Base-by-base conservation (phyloP, 2,329 filamentous ascomycete genomes). In the Ceratocystis huliohia region DNA sequence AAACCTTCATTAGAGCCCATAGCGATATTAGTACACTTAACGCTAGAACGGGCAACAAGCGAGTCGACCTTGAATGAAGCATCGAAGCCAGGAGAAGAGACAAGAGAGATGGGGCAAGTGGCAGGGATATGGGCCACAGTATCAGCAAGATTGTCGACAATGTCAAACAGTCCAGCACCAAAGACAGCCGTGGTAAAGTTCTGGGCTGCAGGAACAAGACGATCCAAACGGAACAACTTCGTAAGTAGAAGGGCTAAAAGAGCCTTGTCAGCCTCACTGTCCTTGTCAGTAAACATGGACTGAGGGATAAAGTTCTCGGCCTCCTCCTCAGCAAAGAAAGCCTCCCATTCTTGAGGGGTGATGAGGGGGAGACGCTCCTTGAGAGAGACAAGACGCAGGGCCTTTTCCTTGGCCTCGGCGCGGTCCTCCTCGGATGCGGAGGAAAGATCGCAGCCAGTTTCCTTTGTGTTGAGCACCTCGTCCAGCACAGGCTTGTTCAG, bases 41-140 rank as follows among this genome's bases (percentile, higher is more conserved):
- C 87, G 68, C 85, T 84, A 75, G 85, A 87, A 70, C 90, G 84
- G 76, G 96, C 90, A 37, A 97, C 95, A 65, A 99, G 81, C 69
- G 87, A 91, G 75, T 99, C 94, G 68, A 99, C 94, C 80, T 99
- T 99, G 85, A 97, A 99, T 74, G 91, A 96, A 65, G 95, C 95
- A 76, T 99, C 94, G 74, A 99, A 99, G 46, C 94, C 94, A 68
- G 93, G 91, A 72, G 88, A 96, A 5, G 94, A 99, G 72, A 93
- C 93, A 45, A 99, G 83, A 2, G 94, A 88, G 70, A 99, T 89
- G 8, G 94, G 94, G 1, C 90, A 86, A 41, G 86, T 89, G 37
- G 93, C 86, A 5, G 87, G 87, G 64, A 96, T 91, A 75, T 96
- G 88, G 64, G 86, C 83, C 66, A 96, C 89, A 20, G 94, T 93